These are phyloP conservation scores for Nyctanthes arbortristis DNA, from an alignment of 257 asterid species.

Conservation along the genomic window DNA sequence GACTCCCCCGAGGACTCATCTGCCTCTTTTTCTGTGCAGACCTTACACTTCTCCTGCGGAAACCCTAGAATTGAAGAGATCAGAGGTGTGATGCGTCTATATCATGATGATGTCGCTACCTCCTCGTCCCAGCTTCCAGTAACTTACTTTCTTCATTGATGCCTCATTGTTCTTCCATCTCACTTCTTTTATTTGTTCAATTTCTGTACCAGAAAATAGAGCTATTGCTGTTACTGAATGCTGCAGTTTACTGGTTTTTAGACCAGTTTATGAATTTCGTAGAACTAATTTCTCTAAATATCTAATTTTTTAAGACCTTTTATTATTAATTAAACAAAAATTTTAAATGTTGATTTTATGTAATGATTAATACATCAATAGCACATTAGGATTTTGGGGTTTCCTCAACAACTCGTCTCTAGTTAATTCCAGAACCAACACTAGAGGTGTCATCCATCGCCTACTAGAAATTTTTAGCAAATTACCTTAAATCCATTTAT, in stretches of 20 bases:
- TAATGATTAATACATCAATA: neutral
- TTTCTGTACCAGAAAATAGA: neutral
- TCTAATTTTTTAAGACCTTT: neutral
- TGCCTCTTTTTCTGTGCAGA: conserved; percentile 39
- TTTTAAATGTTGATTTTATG: neutral
- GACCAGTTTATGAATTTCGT: neutral
- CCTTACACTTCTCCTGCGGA: conserved; percentile 81
- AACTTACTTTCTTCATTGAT: too few species aligned
- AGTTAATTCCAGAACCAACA: neutral
- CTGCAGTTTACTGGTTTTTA: conserved; percentile 2
- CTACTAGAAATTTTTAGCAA: neutral
- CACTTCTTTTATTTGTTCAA: conserved; percentile 4
- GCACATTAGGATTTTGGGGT: neutral
- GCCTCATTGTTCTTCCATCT: too few species aligned
- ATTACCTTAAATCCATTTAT: neutral
- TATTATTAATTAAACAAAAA: neutral
- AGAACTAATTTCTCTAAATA: neutral
- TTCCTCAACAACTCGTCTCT: neutral
- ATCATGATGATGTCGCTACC: conserved; percentile 43
- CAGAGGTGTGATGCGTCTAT: conserved; percentile 87
- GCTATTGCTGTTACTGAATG: conserved; percentile 11
- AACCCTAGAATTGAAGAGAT: conserved; percentile 97
- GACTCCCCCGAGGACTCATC: conserved; percentile 28
- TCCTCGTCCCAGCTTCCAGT: conserved; percentile 66
- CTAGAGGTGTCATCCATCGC: neutral